Base-by-base conservation (phyloP, 2,329 filamentous ascomycete genomes). In the Escovopsis sp. region DNA sequence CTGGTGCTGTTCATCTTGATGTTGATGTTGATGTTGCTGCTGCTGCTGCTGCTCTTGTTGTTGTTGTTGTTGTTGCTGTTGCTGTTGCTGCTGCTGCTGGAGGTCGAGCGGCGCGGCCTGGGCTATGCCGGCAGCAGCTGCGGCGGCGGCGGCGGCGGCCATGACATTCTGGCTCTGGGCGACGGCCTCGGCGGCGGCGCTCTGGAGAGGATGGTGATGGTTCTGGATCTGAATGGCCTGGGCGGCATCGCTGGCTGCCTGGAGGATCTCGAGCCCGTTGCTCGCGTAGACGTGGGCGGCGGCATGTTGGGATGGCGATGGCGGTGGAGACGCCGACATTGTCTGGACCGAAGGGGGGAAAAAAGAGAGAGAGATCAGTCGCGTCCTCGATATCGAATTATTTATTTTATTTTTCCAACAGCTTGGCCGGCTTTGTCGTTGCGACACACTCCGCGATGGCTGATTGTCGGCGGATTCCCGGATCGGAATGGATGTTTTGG, bases 261-360 rank as follows among this genome's bases (percentile, higher is more conserved):
- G 64, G 30, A 67, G 58, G 41, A 66, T 65, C 48, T 66, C 62
- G 37, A 67, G 58, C 30, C 64, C 63, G 51, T 67, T 67, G 52
- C 61, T 66, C 39, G 64, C 64, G 47, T 66, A 67, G 43, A 56
- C 61, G 53, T 66, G 64, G 37, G 61, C 63, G 30, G 54, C 55
- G 40, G 58, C 51, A 25, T 46, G 45, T 31, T 47, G 49, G 31
- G 49, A 47, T 34, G 51, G 49, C 16, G 48, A 47, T 15, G 47
- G 41, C 32, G 50, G 49, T 46, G 53, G 48, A 51, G 51, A 55
- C 42, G 45, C 47, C 33, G 51, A 51, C 53, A 55, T 54, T 45
- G 39, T 27, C 25, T 43, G 38, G 16, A 37, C 36, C 39, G 25
- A 25, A 32, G 7, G 43, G 35, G 20, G 35, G 11, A 35, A 35